Percentiles rank a stretch among this genome's conserved stretches.
phyloP scores from a whole-genome alignment of 306 rosid genomes.

The Comarum palustre region DNA sequence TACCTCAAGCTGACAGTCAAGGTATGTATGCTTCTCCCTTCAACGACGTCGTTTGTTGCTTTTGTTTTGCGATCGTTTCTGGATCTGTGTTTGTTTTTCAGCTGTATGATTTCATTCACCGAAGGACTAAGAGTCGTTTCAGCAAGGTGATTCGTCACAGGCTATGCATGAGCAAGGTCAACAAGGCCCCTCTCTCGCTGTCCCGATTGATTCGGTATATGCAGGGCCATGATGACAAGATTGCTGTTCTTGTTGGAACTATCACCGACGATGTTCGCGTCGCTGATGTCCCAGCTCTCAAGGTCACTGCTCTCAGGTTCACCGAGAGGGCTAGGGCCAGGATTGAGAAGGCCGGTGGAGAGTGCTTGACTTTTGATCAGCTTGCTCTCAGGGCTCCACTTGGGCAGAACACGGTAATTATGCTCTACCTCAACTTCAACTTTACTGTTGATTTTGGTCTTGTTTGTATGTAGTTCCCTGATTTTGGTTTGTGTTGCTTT shows the following conservation, averaged over 20 bases:
- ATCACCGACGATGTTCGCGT: constrained; percentile 59
- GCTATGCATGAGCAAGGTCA: constrained; percentile 74
- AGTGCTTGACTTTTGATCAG: constrained; percentile 58
- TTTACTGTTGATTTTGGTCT: not conserved
- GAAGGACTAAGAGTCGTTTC: constrained; percentile 56
- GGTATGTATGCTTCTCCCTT: constrained; percentile 19
- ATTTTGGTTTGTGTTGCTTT: not conserved
- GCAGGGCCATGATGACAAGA: constrained; percentile 54
- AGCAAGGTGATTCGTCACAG: constrained; percentile 57
- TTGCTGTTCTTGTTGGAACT: constrained; percentile 54
- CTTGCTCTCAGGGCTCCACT: constrained; percentile 61
- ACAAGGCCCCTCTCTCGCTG: constrained; percentile 63
- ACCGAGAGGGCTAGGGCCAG: constrained; percentile 68
- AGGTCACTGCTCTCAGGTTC: constrained; percentile 67
- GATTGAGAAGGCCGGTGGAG: constrained; percentile 72
- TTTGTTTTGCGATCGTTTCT: not conserved
- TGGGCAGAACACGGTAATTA: constrained; percentile 54
- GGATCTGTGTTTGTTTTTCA: constrained; percentile 21
- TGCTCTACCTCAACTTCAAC: not conserved
- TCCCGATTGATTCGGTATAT: constrained; percentile 55
- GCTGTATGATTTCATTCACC: constrained; percentile 61
- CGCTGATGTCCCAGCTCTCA: constrained; percentile 44
- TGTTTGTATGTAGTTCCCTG: not conserved
- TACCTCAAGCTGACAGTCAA: constrained; percentile 73
- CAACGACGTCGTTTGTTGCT: not conserved